phyloP scores from a whole-genome alignment of 1,284 basidiomycete genomes.

The Earliella scabrosa region DNA sequence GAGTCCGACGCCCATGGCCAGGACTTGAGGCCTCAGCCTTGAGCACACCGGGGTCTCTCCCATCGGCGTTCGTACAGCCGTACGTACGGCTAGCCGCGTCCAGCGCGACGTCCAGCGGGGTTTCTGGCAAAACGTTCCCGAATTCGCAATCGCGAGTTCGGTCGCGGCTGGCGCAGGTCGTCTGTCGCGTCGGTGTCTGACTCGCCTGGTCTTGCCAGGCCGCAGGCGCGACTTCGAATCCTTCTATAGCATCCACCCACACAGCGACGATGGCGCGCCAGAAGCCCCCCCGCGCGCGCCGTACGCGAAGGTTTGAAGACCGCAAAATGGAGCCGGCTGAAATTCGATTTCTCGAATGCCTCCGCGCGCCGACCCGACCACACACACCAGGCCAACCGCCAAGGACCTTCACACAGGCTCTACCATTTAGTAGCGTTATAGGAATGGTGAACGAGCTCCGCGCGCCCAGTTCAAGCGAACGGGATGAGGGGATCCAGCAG shows the following conservation, averaged over 20 bases:
- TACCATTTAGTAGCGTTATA: no score
- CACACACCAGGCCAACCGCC: no score
- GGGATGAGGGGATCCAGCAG: no score
- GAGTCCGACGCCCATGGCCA: slow-evolving; percentile 1
- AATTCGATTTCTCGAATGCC: no score
- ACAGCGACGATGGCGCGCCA: slow-evolving; percentile 6
- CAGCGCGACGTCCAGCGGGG: background rate
- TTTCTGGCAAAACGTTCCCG: no score
- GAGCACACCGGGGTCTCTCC: background rate
- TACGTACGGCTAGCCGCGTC: background rate
- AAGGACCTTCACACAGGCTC: no score
- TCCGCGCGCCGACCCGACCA: no score
- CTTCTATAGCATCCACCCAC: background rate
- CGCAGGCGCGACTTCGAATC: no score
- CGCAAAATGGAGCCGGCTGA: background rate
- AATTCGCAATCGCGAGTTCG: background rate
- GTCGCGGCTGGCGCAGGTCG: no score
- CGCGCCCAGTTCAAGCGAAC: slow-evolving; percentile 8
- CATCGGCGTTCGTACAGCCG: background rate
- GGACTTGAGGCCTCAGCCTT: slow-evolving; percentile 1
- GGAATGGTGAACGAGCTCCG: background rate
- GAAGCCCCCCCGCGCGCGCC: background rate
- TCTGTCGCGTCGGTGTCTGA: no score
- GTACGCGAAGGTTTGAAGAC: background rate
- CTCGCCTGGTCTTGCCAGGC: no score